phyloP scores from a whole-genome alignment of 345 rosid species.

The Murraya paniculata region DNA sequence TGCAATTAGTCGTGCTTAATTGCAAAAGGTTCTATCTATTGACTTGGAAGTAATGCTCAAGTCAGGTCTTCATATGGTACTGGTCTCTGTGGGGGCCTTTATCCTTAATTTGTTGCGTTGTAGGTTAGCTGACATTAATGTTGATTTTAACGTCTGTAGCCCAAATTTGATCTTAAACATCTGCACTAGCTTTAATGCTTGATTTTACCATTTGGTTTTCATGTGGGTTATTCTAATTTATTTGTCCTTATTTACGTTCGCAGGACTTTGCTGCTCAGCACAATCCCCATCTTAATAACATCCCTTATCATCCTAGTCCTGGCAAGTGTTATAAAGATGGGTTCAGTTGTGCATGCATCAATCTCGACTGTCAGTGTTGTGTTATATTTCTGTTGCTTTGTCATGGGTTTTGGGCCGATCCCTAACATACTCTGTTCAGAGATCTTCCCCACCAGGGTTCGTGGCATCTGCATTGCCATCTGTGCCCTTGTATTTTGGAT shows the following conservation, averaged over 20 bases:
- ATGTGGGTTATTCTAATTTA: slow-evolving; percentile 2
- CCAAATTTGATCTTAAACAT: neutral
- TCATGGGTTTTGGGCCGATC: slow-evolving; percentile 95
- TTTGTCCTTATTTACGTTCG: slow-evolving; percentile 7
- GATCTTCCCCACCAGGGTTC: slow-evolving; percentile 92
- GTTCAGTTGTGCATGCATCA: slow-evolving; percentile 52
- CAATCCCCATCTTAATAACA: slow-evolving; percentile 67
- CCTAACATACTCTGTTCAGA: slow-evolving; percentile 96
- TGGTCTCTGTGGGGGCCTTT: neutral
- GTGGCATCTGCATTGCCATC: slow-evolving; percentile 88
- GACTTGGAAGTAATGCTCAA: neutral
- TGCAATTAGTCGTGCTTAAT: neutral
- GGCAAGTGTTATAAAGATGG: slow-evolving; percentile 49
- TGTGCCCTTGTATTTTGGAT: slow-evolving; percentile 90
- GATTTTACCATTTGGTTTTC: neutral
- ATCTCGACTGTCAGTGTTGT: slow-evolving; percentile 68
- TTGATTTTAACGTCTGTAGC: neutral
- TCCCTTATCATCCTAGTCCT: slow-evolving; percentile 64
- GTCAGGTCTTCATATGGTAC: neutral
- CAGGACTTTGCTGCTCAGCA: slow-evolving; percentile 83
- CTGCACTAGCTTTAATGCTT: neutral
- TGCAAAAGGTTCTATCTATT: neutral
- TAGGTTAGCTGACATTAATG: neutral
- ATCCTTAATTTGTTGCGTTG: neutral
- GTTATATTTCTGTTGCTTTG: slow-evolving; percentile 85